A percentile compares a stretch with the other conserved stretches of the same genome.
Conservation (phyloP, 192 early-diverging fungal genomes). For the Fimicolochytrium jonesii region DNA sequence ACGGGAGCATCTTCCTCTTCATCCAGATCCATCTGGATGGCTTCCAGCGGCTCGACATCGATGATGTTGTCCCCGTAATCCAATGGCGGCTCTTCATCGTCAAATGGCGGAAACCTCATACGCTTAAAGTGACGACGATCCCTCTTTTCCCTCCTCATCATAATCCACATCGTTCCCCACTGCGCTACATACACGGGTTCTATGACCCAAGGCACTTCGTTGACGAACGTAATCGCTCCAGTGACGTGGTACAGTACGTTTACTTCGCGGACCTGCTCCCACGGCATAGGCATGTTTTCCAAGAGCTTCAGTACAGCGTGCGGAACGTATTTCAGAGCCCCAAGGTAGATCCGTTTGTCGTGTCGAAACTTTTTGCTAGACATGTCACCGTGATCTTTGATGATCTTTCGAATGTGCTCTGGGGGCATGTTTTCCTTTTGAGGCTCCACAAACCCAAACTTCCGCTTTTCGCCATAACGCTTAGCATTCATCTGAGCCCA, state of each 20-base stretch:
- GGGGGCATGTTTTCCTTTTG: slow-evolving; percentile 97
- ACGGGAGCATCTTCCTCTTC: slow-evolving; percentile 91
- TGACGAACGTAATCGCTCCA: slow-evolving; percentile 98
- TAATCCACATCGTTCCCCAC: slow-evolving; percentile 99
- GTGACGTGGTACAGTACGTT: slow-evolving; percentile 96
- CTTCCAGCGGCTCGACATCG: slow-evolving; percentile 96
- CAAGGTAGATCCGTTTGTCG: slow-evolving; percentile 97
- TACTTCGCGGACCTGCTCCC: slow-evolving; percentile 97
- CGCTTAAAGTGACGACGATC: slow-evolving; percentile 97
- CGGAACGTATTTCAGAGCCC: slow-evolving; percentile 97
- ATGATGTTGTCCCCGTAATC: slow-evolving; percentile 99
- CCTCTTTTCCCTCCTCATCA: slow-evolving; percentile 99
- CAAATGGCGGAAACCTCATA: slow-evolving; percentile 97
- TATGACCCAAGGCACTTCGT: slow-evolving; percentile 93
- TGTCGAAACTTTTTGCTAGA: slow-evolving; percentile 92
- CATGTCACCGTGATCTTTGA: slow-evolving; percentile 99
- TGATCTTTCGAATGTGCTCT: slow-evolving; percentile 96
- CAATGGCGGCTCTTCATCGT: slow-evolving; percentile 98
- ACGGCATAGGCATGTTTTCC: slow-evolving; percentile 99
- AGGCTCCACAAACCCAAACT: slow-evolving; percentile 90
- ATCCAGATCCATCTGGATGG: slow-evolving; percentile 98
- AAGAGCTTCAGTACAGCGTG: slow-evolving; percentile 96
- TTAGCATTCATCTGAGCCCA: slow-evolving; percentile 90
- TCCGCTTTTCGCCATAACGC: slow-evolving; percentile 90
- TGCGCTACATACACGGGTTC: slow-evolving; percentile 98